Base-by-base conservation (phyloP, 2,329 filamentous ascomycete genomes). In the Eutypa lata region DNA sequence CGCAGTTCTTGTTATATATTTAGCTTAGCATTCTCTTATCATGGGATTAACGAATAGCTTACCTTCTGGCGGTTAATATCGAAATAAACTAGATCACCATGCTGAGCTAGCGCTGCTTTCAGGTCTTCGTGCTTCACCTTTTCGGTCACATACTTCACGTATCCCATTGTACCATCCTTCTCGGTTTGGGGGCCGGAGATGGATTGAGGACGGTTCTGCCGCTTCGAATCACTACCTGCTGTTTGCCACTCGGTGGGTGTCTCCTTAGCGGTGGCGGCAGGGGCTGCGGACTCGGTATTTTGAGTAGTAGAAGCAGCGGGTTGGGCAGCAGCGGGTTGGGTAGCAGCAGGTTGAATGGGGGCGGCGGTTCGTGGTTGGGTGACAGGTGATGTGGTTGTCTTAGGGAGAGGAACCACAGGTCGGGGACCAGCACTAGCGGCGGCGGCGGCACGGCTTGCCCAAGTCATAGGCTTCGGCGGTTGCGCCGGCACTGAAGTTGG, bases 141-240 rank as follows among this genome's bases (percentile, higher is more conserved):
- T 33, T 96, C 91, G 48, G 87, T 93, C 48, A 97, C 93, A 64
- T 93, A 96, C 79, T 96, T 96, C 72, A 99, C 91, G 72, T 97
- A 97, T 19, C 89, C 94, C 61, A 91, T 83, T 50, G 87, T 87
- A 57, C 84, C 84, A 57, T 93, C 88, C 65, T 90, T 88, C 65
- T 92, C 89, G 46, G 75, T 68, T n/a, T 75, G 72, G 24, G 78
- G 71, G 48, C 77, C 77, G 52, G 84, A 78, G 62, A 84, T 78
- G 51, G 86, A 83, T 71, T 89, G 87, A 49, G 82, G 83, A 58
- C 90, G 85, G 65, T 86, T 87, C 70, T 94, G 90, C 68, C 90
- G 87, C 79, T 94, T 94, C 63, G 88, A 88, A 72, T 96, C 89
- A 52, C 85, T 82, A 53, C 88, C 87, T 51, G 90, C 93, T 47